phyloP scores from a whole-genome alignment of 495 filamentous ascomycete genomes.

The Niebla homalea region DNA sequence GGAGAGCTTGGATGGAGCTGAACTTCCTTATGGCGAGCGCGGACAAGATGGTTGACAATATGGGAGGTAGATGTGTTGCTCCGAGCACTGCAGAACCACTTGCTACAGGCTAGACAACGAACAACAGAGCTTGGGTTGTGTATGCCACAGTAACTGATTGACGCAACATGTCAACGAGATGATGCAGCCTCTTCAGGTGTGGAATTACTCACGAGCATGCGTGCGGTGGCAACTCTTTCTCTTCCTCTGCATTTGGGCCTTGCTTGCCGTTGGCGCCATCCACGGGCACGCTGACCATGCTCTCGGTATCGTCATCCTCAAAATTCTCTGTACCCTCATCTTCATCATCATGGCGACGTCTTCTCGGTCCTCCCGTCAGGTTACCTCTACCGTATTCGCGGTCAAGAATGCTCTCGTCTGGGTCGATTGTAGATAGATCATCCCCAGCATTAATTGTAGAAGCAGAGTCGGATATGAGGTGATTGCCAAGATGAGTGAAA shows the following conservation, averaged over 20 bases:
- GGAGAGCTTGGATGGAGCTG: slow-evolving; percentile 89
- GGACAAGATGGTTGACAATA: slow-evolving; percentile 96
- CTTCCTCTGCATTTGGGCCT: slow-evolving; percentile 57
- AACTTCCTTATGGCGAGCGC: slow-evolving; percentile 96
- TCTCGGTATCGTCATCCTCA: slow-evolving; percentile 86
- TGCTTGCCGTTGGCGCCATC: slow-evolving; percentile 59
- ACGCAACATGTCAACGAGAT: slow-evolving; percentile 7
- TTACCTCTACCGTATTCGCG: slow-evolving; percentile 49
- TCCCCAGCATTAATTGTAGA: slow-evolving; percentile 64
- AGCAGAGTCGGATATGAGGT: slow-evolving; percentile 59
- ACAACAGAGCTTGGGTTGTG: slow-evolving; percentile 91
- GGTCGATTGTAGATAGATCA: slow-evolving; percentile 52
- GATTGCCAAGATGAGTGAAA: slow-evolving; percentile 75
- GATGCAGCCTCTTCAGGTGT: background rate
- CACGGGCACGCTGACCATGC: slow-evolving; percentile 71
- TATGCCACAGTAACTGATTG: slow-evolving; percentile 82
- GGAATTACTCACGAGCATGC: slow-evolving; percentile 74
- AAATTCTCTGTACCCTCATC: slow-evolving; percentile 75
- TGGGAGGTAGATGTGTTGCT: slow-evolving; percentile 95
- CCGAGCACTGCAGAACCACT: slow-evolving; percentile 98
- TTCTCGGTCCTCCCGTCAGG: slow-evolving; percentile 43
- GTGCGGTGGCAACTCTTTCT: slow-evolving; percentile 85
- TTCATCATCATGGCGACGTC: slow-evolving; percentile 68
- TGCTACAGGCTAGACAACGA: slow-evolving; percentile 87
- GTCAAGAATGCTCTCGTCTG: slow-evolving; percentile 63